phyloP scores from a whole-genome alignment of 2,329 filamentous ascomycete genomes.

The Pestalotiopsis fici region DNA sequence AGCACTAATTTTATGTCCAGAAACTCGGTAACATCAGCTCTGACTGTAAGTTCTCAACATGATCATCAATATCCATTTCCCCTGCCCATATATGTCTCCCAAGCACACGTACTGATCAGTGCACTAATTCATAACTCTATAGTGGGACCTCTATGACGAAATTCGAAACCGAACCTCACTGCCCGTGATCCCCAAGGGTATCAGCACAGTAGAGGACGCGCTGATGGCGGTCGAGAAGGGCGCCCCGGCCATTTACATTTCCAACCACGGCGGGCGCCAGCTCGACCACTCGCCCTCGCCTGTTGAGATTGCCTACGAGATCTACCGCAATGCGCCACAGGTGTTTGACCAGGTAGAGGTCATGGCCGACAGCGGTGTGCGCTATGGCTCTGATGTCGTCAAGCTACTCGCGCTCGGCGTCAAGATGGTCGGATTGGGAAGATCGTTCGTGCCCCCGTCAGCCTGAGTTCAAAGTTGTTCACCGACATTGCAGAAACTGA shows the following conservation, averaged over 20 bases:
- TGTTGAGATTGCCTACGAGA: conserved; percentile 32
- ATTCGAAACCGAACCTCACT: conserved; percentile 22
- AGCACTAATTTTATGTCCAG: background rate
- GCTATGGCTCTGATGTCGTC: conserved; percentile 38
- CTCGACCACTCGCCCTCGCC: conserved; percentile 36
- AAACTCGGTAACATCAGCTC: conserved; percentile 10
- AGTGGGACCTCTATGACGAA: conserved; percentile 18
- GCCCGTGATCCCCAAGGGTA: conserved; percentile 14
- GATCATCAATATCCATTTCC: background rate
- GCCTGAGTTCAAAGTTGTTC: no score
- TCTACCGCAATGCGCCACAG: conserved; percentile 35
- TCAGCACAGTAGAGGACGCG: conserved; percentile 12
- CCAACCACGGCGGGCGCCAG: conserved; percentile 43
- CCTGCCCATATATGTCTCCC: no score
- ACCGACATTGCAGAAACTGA: no score
- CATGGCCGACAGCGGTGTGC: conserved; percentile 38
- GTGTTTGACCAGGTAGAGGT: conserved; percentile 36
- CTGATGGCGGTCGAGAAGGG: conserved; percentile 13
- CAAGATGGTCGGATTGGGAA: conserved; percentile 42
- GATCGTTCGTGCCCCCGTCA: no score
- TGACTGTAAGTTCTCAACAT: conserved; percentile 5
- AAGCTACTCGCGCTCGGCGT: conserved; percentile 41
- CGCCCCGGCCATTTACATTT: conserved; percentile 36
- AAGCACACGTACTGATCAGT: background rate
- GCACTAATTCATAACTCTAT: background rate